Evolutionary conservation across 345 rosid genomes (phyloP).

Genomic region (Eucalyptus erythrocorys): DNA sequence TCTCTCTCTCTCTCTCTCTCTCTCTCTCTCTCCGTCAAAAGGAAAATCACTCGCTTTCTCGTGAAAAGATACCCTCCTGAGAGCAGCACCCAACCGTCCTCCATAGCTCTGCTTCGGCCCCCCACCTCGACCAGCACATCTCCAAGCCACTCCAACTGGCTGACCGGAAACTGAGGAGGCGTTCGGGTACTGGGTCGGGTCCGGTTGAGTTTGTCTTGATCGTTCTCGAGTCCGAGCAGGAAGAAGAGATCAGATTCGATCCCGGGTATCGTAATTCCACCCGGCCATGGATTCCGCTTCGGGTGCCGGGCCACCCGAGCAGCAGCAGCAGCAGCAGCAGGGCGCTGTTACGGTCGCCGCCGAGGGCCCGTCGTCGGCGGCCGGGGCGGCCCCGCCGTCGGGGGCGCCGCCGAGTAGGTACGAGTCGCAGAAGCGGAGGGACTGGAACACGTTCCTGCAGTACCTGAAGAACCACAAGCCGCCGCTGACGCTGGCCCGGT

Average conservation of each 20-base stretch:
- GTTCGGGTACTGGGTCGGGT: not conserved
- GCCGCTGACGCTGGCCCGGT: constrained; percentile 1
- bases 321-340: not conserved
- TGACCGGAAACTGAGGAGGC: not conserved
- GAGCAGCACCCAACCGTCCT: not conserved
- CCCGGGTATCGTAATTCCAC: not conserved
- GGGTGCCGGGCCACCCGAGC: not conserved
- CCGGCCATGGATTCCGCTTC: not conserved
- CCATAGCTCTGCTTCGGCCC: not conserved
- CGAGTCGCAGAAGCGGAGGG: constrained; percentile 8
- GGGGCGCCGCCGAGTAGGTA: constrained; percentile 1
- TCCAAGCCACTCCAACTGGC: not conserved
- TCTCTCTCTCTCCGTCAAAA: not conserved
- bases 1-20: not conserved
- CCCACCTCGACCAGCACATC: not conserved
- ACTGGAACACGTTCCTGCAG: constrained; percentile 7
- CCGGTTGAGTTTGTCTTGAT: not conserved
- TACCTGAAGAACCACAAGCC: constrained; percentile 6
- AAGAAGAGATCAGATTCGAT: not conserved
- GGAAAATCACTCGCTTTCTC: not conserved
- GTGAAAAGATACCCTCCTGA: not conserved
- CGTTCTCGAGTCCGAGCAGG: not conserved
- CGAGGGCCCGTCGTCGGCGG: not conserved
- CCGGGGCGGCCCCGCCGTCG: not conserved
- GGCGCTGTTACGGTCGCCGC: not conserved